Conservation (phyloP, 2,329 filamentous ascomycete species). For the Raffaelea ambrosiae region DNA sequence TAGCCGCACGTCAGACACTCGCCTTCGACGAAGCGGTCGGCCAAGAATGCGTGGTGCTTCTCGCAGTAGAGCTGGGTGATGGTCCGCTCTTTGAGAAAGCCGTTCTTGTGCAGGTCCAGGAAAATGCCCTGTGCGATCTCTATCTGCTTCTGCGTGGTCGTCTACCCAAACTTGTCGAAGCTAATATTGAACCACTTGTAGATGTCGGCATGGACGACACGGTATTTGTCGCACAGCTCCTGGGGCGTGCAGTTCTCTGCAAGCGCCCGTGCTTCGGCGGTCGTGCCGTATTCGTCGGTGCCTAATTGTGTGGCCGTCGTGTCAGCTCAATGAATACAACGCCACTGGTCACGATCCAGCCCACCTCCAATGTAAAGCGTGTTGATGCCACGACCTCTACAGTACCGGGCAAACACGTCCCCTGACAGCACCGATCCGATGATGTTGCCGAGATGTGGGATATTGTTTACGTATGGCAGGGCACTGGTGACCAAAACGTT, state of each 20-base stretch:
- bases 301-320: slow-evolving; percentile 62
- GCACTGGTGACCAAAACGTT: slow-evolving; percentile 87
- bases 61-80: slow-evolving; percentile 82
- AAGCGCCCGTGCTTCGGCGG: slow-evolving; percentile 70
- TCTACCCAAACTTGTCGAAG: slow-evolving; percentile 91
- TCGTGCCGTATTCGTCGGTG: slow-evolving; percentile 62
- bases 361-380: slow-evolving; percentile 58
- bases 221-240: slow-evolving; percentile 84
- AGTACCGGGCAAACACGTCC: slow-evolving; percentile 75
- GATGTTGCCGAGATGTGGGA: slow-evolving; percentile 72
- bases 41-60: slow-evolving; percentile 61
- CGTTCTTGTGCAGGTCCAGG: slow-evolving; percentile 74
- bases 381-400: slow-evolving; percentile 66
- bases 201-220: slow-evolving; percentile 75
- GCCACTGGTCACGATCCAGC: too few relatives aligned
- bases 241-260: slow-evolving; percentile 70
- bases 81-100: slow-evolving; percentile 74
- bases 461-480: slow-evolving; percentile 41
- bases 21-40: slow-evolving; percentile 74
- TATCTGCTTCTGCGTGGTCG: slow-evolving; percentile 83
- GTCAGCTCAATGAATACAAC: too few relatives aligned
- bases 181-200: slow-evolving; percentile 94
- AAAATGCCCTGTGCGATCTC: slow-evolving; percentile 91
- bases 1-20: slow-evolving; percentile 65
- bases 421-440: slow-evolving; percentile 79